Evolutionary conservation across 2,329 filamentous ascomycete genomes (phyloP).

Genomic region (Colletotrichum simmondsii): DNA sequence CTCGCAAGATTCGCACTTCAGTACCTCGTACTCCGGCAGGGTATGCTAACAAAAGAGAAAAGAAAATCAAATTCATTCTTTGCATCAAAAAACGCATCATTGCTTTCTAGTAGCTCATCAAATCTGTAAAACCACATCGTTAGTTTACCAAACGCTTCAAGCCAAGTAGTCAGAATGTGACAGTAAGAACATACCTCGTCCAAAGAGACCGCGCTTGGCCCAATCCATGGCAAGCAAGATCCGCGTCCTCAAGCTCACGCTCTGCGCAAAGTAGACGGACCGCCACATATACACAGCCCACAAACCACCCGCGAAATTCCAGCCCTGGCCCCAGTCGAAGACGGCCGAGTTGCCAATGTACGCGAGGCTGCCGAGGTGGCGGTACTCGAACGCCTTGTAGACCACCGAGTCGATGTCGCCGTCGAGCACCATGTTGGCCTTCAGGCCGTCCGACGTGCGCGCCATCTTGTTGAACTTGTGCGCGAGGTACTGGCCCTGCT

Average conservation of each 20-base stretch:
- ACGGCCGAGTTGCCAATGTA: conserved; percentile 97
- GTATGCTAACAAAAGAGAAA: conserved; percentile 21
- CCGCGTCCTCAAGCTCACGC: conserved; percentile 90
- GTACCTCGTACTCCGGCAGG: conserved; percentile 13
- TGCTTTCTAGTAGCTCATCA: conserved; percentile 46
- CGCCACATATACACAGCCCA: conserved; percentile 97
- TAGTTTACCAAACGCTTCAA: conserved; percentile 1
- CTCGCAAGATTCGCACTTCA: not conserved
- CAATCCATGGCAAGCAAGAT: conserved; percentile 96
- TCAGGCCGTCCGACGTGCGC: conserved; percentile 78
- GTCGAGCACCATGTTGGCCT: conserved; percentile 83
- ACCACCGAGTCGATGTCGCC: conserved; percentile 92
- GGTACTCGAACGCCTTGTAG: conserved; percentile 95
- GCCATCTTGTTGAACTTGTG: conserved; percentile 95
- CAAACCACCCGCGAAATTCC: conserved; percentile 83
- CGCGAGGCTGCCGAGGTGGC: conserved; percentile 88
- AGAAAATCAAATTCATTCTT: conserved; percentile 7
- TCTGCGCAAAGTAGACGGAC: conserved; percentile 97
- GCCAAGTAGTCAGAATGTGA: not conserved
- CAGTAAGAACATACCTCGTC: conserved; percentile 76
- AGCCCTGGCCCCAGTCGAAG: conserved; percentile 85
- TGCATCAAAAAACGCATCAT: not conserved
- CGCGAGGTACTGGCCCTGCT: conserved; percentile 93
- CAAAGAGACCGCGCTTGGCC: conserved; percentile 96
- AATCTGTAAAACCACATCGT: conserved; percentile 39